Percentiles rank a stretch among this genome's conserved stretches.
Conservation (phyloP, 805 yeast genomes). For the Ogataea corticis region DNA sequence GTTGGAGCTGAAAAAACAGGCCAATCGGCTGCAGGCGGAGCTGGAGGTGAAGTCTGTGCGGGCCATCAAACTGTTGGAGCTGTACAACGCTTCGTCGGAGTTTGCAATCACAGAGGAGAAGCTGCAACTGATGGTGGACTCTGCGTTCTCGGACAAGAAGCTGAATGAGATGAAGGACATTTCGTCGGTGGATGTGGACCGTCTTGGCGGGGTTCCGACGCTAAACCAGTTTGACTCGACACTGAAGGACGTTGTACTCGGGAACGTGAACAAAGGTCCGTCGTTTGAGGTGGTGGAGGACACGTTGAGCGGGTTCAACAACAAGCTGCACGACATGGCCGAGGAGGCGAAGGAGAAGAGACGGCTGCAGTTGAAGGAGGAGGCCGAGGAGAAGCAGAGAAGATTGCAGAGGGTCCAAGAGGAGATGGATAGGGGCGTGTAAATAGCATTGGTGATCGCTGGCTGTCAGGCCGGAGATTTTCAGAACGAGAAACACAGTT, state of each 20-base stretch:
- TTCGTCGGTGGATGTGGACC: constrained; percentile 20
- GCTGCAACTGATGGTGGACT: constrained; percentile 55
- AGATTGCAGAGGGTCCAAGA: constrained; percentile 24
- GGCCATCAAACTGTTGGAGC: constrained; percentile 59
- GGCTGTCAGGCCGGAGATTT: no score
- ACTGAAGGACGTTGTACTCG: constrained; percentile 32
- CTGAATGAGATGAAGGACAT: constrained; percentile 28
- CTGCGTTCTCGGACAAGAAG: constrained; percentile 48
- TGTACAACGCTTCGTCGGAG: constrained; percentile 68
- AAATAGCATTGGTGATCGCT: not conserved
- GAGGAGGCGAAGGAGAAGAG: constrained; percentile 24
- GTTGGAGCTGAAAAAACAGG: constrained; percentile 57
- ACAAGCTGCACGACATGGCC: constrained; percentile 27
- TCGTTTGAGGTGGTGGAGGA: constrained; percentile 34
- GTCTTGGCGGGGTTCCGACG: constrained; percentile 25
- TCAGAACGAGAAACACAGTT: no score
- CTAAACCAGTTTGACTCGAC: constrained; percentile 25
- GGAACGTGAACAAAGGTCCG: constrained; percentile 34
- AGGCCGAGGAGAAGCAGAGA: constrained; percentile 27
- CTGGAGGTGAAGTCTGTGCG: constrained; percentile 52
- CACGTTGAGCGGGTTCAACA: constrained; percentile 30
- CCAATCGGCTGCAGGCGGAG: constrained; percentile 62
- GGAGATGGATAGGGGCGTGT: constrained; percentile 21
- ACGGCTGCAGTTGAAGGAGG: constrained; percentile 22
- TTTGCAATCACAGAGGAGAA: constrained; percentile 75